Base-by-base conservation (phyloP, 129 eudicot species). In the Calendula officinalis region DNA sequence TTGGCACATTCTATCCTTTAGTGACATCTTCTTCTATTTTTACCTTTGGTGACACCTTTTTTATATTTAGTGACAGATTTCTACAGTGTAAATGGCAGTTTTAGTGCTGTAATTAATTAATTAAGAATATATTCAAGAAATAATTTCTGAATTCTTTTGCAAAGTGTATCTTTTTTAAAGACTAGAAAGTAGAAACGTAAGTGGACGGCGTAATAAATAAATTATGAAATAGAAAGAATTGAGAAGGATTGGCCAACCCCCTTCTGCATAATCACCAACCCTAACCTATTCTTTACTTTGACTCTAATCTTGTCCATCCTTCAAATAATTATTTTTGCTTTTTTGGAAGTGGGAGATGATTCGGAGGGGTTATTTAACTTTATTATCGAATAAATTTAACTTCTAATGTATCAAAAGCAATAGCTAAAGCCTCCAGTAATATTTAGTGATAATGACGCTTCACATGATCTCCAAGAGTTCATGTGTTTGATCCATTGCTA, bases 241-340 rank as follows among this genome's bases (percentile, higher is more conserved):
- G 56, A 64, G 44, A 45, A 73, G 64, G 60, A 73, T 47, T 65
- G 77, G 78, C 72, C 72, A 73, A 73, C 78, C 13, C 43, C 67
- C 56, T 36, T 47, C 38, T 55, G 32, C 66, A 46, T 38, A 56
- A 8, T 46, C 66, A 65, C 60, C 72, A 65, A 48, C 78, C 78
- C 16, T 54, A 64, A 64, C 71, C 61, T 48, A 73, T 46, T 46
- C 78, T 73, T 73, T 73, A 73, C 72, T 73, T 73, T 73, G 72
- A 73, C 78, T 73, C 72, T 66, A 65, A 72, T 30, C 67, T 62
- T 73, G 50, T 64, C 71, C 51, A 55, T 44, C n/a, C 8, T 44
- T 27, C 17, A 61, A 71, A 71, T 71, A 50, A 61, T 51, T 61
- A 32, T 27, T 68, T 30, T 22, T 22, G 30, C 30, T 22, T 22